Conservation (phyloP, 129 eudicot species). For the Artemisia argyi region DNA sequence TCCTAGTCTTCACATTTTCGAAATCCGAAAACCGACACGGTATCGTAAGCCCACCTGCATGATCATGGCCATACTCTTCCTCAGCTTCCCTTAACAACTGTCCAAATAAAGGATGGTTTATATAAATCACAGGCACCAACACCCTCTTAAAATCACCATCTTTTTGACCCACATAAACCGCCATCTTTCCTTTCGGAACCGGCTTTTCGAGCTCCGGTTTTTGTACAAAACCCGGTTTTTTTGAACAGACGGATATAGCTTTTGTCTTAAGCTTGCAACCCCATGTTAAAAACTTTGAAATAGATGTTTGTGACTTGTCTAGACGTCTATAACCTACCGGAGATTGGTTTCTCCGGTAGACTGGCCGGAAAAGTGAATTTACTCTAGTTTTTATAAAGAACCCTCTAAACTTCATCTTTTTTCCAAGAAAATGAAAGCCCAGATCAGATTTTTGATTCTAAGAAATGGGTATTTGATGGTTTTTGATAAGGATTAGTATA, state of each 20-base stretch:
- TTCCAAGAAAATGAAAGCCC: constrained; percentile 11
- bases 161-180: constrained; percentile 81
- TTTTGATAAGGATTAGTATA: neutral
- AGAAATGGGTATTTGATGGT: constrained; percentile 2
- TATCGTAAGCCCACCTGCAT: constrained; percentile 86
- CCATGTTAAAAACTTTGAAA: constrained; percentile 48
- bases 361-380: constrained; percentile 34
- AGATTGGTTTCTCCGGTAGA: constrained; percentile 15
- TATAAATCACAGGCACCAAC: constrained; percentile 80
- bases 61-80: constrained; percentile 73
- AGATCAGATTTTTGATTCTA: neutral
- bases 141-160: constrained; percentile 71
- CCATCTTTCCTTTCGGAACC: constrained; percentile 85
- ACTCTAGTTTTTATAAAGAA: constrained; percentile 31
- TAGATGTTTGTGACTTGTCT: constrained; percentile 13
- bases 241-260: constrained; percentile 48
- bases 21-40: constrained; percentile 93
- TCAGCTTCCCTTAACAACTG: constrained; percentile 78
- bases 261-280: constrained; percentile 46
- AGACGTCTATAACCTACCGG: constrained; percentile 22
- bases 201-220: constrained; percentile 35
- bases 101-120: constrained; percentile 85
- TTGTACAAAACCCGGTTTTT: constrained; percentile 19
- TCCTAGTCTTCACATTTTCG: constrained; percentile 62
- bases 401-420: constrained; percentile 34